Conservation (phyloP, 176 grass and related monocot genomes). For the Stipa capillata region DNA sequence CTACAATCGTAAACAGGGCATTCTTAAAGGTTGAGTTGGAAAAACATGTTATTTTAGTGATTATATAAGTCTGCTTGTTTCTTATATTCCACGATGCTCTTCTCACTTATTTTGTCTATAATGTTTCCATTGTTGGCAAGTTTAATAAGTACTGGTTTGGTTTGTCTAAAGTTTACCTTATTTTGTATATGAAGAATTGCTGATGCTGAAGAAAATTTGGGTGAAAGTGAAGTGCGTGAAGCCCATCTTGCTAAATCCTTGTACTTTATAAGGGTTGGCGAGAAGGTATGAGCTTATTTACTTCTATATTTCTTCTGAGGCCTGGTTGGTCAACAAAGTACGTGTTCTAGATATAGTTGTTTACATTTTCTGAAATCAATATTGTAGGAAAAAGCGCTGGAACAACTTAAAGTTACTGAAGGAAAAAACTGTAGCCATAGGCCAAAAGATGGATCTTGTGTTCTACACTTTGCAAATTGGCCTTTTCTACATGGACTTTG, state of each 20-base stretch:
- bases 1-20: not conserved
- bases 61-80: not conserved
- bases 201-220: constrained; percentile 94
- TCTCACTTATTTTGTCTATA: not conserved
- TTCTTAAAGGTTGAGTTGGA: not conserved
- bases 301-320: not conserved
- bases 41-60: not conserved
- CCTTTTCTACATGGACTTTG: constrained; percentile 91
- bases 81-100: not conserved
- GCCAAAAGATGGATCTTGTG: constrained; percentile 98
- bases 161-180: not conserved
- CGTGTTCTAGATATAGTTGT: not conserved
- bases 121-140: not conserved
- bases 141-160: not conserved
- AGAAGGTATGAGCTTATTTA: constrained; percentile 51
- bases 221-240: constrained; percentile 98
- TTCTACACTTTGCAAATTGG: constrained; percentile 86
- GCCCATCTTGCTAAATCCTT: constrained; percentile 87
- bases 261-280: constrained; percentile 68
- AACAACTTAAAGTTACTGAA: constrained; percentile 68
- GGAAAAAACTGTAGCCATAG: constrained; percentile 91
- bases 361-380: not conserved
- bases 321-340: not conserved
- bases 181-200: constrained; percentile 53
- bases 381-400: constrained; percentile 58